Conservation (phyloP, 2,329 filamentous ascomycete species). For the Pyricularia sp. region DNA sequence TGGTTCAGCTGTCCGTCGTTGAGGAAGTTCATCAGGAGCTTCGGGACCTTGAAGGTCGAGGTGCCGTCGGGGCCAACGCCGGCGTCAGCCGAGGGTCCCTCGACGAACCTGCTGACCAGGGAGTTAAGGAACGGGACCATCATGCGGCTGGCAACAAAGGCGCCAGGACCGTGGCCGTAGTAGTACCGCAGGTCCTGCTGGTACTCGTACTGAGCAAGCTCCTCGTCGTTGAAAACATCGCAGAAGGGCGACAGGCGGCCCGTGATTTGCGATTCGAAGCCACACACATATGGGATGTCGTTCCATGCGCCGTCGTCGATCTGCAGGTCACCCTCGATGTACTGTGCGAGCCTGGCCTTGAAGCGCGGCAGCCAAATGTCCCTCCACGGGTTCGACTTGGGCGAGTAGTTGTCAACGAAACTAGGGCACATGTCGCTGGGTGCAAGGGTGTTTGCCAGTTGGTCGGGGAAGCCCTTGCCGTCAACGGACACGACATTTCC, state of each 20-base stretch:
- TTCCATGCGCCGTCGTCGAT: constrained; percentile 35
- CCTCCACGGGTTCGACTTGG: constrained; percentile 37
- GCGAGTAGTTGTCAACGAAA: constrained; percentile 44
- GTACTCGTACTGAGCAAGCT: constrained; percentile 57
- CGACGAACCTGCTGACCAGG: constrained; percentile 40
- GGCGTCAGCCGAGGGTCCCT: constrained; percentile 35
- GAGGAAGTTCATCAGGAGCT: constrained; percentile 50
- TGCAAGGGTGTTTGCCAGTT: constrained; percentile 52
- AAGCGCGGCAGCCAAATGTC: constrained; percentile 33
- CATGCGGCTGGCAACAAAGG: constrained; percentile 42
- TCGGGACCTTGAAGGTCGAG: constrained; percentile 36
- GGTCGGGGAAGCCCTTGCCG: constrained; percentile 36
- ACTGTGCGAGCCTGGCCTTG: constrained; percentile 40
- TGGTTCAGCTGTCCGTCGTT: constrained; percentile 60
- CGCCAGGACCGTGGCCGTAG: constrained; percentile 52
- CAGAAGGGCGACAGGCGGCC: constrained; percentile 55
- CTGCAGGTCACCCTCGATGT: constrained; percentile 44
- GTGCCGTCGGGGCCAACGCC: constrained; percentile 36
- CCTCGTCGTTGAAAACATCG: constrained; percentile 48
- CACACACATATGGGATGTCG: constrained; percentile 55
- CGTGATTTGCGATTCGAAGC: constrained; percentile 60
- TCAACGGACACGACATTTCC: constrained; percentile 52
- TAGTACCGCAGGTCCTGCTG: constrained; percentile 60
- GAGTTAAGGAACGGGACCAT: constrained; percentile 52
- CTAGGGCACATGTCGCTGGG: constrained; percentile 54